These are phyloP conservation scores for Caloboletus firmus DNA, from an alignment of 1,284 basidiomycete species.

Conservation along the genomic window DNA sequence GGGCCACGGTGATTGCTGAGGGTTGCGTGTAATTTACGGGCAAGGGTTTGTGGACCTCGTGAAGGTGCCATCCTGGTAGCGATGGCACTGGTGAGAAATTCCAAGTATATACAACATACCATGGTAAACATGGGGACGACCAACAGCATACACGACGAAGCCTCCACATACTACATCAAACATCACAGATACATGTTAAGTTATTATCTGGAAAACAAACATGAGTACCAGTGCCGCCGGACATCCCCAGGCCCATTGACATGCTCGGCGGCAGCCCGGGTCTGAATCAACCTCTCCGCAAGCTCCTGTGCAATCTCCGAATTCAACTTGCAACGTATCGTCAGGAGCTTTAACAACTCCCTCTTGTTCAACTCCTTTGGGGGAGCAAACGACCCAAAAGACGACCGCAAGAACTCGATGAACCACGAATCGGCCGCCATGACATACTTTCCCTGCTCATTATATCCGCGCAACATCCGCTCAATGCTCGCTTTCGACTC, in stretches of 20 bases:
- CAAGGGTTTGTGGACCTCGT: slow-evolving; percentile 56
- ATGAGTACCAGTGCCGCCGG: not conserved
- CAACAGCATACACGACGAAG: not conserved
- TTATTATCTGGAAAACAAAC: not conserved
- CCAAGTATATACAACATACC: not conserved
- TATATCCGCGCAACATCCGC: slow-evolving; percentile 14
- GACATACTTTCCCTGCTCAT: slow-evolving; percentile 13
- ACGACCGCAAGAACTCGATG: slow-evolving; percentile 21
- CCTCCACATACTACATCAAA: not conserved
- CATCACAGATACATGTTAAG: not conserved
- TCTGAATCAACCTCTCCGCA: slow-evolving; percentile 7
- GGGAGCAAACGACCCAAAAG: slow-evolving; percentile 18
- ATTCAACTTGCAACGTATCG: slow-evolving; percentile 26
- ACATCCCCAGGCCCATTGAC: no score
- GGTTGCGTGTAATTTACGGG: slow-evolving; percentile 61
- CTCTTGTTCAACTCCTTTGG: slow-evolving; percentile 16
- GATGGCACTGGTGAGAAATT: not conserved
- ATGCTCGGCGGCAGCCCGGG: no score
- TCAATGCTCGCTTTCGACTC: slow-evolving; percentile 21
- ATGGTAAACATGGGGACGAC: not conserved
- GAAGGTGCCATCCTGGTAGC: slow-evolving; percentile 65
- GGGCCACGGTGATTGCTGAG: slow-evolving; percentile 72
- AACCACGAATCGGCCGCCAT: slow-evolving; percentile 31
- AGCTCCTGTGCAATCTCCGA: slow-evolving; percentile 16
- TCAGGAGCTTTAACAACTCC: slow-evolving; percentile 21